Conservation (phyloP, 306 rosid species). For the Quercus wislizeni region DNA sequence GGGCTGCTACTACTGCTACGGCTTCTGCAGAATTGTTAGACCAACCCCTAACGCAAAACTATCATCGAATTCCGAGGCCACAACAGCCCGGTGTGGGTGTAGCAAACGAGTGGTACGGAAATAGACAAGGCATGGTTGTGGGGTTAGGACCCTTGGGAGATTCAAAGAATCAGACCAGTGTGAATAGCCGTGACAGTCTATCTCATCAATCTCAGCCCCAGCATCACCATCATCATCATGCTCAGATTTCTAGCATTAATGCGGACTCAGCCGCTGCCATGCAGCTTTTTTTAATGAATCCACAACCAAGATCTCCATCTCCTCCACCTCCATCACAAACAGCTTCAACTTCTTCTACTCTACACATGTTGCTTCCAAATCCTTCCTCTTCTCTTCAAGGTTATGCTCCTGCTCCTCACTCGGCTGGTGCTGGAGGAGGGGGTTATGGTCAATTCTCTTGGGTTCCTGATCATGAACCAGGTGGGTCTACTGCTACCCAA, state of each 20-base stretch:
- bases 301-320: conserved; percentile 70
- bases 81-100: conserved; percentile 21
- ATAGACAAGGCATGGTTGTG: conserved; percentile 38
- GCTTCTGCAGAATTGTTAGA: conserved; percentile 44
- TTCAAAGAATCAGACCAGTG: conserved; percentile 38
- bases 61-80: conserved; percentile 34
- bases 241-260: conserved; percentile 64
- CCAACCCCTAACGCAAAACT: conserved; percentile 32
- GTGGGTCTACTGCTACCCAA: conserved; percentile 10
- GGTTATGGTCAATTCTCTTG: conserved; percentile 73
- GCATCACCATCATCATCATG: conserved; percentile 30
- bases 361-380: conserved; percentile 77
- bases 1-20: conserved; percentile 21
- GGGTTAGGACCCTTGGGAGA: conserved; percentile 48
- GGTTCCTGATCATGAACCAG: conserved; percentile 43
- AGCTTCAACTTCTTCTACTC: conserved; percentile 42
- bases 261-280: conserved; percentile 94
- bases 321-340: conserved; percentile 38
- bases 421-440: conserved; percentile 23
- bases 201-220: conserved; percentile 21
- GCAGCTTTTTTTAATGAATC: conserved; percentile 93
- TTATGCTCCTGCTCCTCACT: background rate
- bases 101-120: conserved; percentile 63
- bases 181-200: conserved; percentile 37
- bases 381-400: conserved; percentile 53